phyloP scores from a whole-genome alignment of 495 filamentous ascomycete species.

The Penicillium canescens region DNA sequence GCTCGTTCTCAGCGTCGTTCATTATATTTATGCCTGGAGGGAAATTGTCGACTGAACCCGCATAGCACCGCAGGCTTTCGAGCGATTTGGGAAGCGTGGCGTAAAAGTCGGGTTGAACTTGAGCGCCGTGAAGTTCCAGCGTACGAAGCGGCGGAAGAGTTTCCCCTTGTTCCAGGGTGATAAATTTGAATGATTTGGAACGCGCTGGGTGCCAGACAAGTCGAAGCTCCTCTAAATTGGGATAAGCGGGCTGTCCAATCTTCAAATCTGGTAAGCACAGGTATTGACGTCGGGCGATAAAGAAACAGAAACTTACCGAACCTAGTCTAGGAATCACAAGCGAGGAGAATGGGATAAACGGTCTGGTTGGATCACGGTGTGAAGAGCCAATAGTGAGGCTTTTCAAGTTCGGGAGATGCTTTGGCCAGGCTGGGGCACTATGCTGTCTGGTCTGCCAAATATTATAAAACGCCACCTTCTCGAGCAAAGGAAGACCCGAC shows the following conservation, averaged over 20 bases:
- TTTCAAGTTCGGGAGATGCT: slow-evolving; percentile 35
- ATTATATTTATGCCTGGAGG: neutral
- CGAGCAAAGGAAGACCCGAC: slow-evolving; percentile 37
- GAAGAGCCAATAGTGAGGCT: slow-evolving; percentile 30
- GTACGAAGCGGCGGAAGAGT: slow-evolving; percentile 26
- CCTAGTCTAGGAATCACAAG: slow-evolving; percentile 18
- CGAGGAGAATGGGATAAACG: slow-evolving; percentile 7
- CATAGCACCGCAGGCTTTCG: slow-evolving; percentile 32
- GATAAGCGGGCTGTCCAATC: slow-evolving; percentile 17
- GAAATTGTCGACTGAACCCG: slow-evolving; percentile 16
- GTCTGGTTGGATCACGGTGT: neutral
- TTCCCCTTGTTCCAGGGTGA: slow-evolving; percentile 1
- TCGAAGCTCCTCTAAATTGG: slow-evolving; percentile 40
- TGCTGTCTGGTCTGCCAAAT: slow-evolving; percentile 15
- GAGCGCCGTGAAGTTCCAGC: slow-evolving; percentile 33
- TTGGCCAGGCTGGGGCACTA: slow-evolving; percentile 21
- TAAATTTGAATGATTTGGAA: slow-evolving; percentile 14
- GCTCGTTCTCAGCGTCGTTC: neutral
- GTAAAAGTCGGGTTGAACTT: slow-evolving; percentile 14
- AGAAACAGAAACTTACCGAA: slow-evolving; percentile 2
- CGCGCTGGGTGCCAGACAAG: slow-evolving; percentile 30
- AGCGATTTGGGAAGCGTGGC: slow-evolving; percentile 29
- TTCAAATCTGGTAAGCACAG: slow-evolving; percentile 1
- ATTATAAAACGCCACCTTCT: slow-evolving; percentile 38
- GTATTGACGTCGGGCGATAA: neutral